A percentile compares a stretch with the other conserved stretches of the same genome.
These are phyloP conservation scores for Volvariella volvacea DNA, from an alignment of 1,284 basidiomycete species.

Conservation along the genomic window DNA sequence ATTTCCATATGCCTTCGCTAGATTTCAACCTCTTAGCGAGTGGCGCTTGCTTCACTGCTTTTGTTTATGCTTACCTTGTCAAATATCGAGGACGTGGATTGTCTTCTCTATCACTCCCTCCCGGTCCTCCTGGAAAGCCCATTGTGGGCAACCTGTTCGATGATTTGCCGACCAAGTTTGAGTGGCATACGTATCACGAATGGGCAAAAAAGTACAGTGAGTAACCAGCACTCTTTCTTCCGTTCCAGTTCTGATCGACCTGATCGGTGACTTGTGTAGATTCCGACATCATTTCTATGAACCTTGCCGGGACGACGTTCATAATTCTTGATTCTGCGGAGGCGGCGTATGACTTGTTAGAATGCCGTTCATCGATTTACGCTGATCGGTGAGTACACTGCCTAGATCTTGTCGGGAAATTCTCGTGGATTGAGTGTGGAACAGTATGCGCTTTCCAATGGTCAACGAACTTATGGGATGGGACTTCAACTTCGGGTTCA, in stretches of 20 bases:
- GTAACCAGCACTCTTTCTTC: neutral
- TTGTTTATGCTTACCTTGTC: too few relatives aligned
- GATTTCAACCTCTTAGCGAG: neutral
- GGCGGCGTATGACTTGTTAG: slow-evolving; percentile 24
- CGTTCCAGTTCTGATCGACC: neutral
- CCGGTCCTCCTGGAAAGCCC: slow-evolving; percentile 1
- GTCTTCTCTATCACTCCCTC: slow-evolving; percentile 1
- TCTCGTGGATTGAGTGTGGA: neutral
- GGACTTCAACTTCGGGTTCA: slow-evolving; percentile 33
- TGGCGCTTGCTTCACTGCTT: too few relatives aligned
- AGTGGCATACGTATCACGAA: slow-evolving; percentile 6
- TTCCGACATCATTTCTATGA: slow-evolving; percentile 5
- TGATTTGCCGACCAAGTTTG: slow-evolving; percentile 2
- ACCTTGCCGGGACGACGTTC: slow-evolving; percentile 1
- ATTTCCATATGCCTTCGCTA: neutral
- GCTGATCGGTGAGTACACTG: slow-evolving; percentile 19
- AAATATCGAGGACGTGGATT: neutral
- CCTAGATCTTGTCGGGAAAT: neutral
- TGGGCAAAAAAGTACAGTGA: slow-evolving; percentile 5
- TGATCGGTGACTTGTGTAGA: neutral
- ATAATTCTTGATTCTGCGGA: slow-evolving; percentile 25
- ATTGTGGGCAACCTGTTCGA: slow-evolving; percentile 6
- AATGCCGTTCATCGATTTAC: slow-evolving; percentile 23
- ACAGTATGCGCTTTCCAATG: slow-evolving; percentile 11
- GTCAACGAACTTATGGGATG: slow-evolving; percentile 30